Base-by-base conservation (phyloP, 129 eudicot genomes). In the Helichrysum umbraculigerum region DNA sequence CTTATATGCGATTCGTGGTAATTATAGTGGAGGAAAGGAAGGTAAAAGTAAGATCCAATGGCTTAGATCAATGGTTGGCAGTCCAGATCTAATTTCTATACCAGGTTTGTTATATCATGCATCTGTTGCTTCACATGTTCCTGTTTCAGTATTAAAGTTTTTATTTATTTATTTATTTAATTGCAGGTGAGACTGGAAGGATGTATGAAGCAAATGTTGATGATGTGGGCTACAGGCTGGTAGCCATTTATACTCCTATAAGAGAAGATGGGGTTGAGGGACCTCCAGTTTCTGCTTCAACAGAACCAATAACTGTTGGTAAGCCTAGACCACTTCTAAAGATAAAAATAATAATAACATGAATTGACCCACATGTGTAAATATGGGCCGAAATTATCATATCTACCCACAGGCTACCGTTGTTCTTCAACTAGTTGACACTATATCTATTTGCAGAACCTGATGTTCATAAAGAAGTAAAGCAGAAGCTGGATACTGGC, bases 121-220 rank as follows among this genome's bases (percentile, higher is more conserved):
- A 57, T 42, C 68, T 33, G 19, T 41, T 30, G 19, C 22, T 12
- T 6, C 3, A n/a, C 58, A 68, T 5, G 20, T 21, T 25, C 10
- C n/a, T 0, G 37, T 7, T 67, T 20, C 72, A 2, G 72, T 39
- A 39, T 37, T 39, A 8, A 35, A 33, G 14, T 29, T n/a, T 0
- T 25, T 25, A 25, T 47, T 14, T 2, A 30, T 67, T 39, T 32
- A 2, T 2, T 19, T 22, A 20, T 77, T 19, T 50, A 66, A 51
- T 76, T 86, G 74, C 81, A 95, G 99, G 97, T 44, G 97, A 95
- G 82, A 95, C 92, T 0, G 99, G 99, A 75, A 95, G 96, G 78
- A 95, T 95, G 99, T 95, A 95, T 52, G 99, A 95, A 87, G 97
- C 99, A 50, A 95, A 95, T 82, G 99, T 95, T 64, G 97, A 95